Evolutionary conservation across 148 eudicot genomes (phyloP), one percentile per base, ranked within the genome.

Genomic region (Rhododendron mucronatum): DNA sequence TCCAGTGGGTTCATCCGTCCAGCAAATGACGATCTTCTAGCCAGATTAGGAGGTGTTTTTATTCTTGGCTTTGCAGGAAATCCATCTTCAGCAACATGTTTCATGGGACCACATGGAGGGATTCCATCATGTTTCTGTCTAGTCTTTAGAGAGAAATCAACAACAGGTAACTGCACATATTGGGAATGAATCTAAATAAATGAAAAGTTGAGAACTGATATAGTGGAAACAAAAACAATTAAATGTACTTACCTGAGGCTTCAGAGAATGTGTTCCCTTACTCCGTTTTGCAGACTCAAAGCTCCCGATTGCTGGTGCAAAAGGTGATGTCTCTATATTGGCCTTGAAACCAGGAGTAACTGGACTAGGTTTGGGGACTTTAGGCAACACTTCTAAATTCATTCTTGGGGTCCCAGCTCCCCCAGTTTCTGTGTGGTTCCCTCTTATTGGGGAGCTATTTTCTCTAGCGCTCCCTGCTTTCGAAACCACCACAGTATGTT

Each of bases 391-490:
- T 90, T 95, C 98, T 7, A 87, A 74, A 80, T 84, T 86, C 85
- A 91, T 84, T 87, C 90, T 92, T 88, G 90, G 95, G 80, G 33
- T 86, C 89, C 74, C 78, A 37, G 73, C 83, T 79, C 86, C 87
- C 37, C 87, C 86, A 47, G 85, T 59, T 84, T 91, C 92, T 82
- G 88, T 85, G 76, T 92, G 90, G 84, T 81, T 91, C 76, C 90
- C 90, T 93, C 99, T 92, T 95, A 95, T 86, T 1, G 99, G 99
- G 67, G 99, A 97, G 89, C 96, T 92, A 84, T 85, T 92, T 88
- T 95, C 99, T 91, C 99, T 91, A 86, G 84, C 86, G 88, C 91
- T 97, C 84, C 98, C 97, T 90, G 95, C 98, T 89, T 89, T 97
- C 69, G 89, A 85, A 87, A 94, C 89, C 92, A 88, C 88, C 88